Conservation (phyloP, 106 monocot genomes). For the Allium fistulosum region DNA sequence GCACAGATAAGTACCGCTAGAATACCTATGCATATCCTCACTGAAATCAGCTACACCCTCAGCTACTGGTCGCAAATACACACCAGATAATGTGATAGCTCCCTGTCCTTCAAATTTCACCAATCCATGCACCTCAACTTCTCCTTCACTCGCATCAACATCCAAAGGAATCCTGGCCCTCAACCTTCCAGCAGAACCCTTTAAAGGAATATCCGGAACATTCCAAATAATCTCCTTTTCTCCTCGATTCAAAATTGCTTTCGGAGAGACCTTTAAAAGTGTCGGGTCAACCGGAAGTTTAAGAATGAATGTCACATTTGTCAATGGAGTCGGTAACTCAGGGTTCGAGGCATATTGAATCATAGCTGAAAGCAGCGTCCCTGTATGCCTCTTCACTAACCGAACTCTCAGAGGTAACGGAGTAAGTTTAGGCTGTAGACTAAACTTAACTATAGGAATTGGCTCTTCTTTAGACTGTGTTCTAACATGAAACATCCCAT, state of each 20-base stretch:
- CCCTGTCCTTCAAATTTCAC: slow-evolving; percentile 65
- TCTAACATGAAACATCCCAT: slow-evolving; percentile 78
- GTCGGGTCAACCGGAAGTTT: slow-evolving; percentile 90
- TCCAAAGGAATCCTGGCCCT: slow-evolving; percentile 94
- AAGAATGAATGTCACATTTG: slow-evolving; percentile 72
- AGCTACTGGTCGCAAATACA: slow-evolving; percentile 48
- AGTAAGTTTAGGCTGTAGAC: slow-evolving; percentile 64
- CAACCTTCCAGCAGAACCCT: slow-evolving; percentile 52
- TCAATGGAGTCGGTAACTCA: slow-evolving; percentile 42
- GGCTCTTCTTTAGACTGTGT: slow-evolving; percentile 60
- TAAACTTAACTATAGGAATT: slow-evolving; percentile 71
- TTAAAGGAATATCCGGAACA: slow-evolving; percentile 62
- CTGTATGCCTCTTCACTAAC: slow-evolving; percentile 75
- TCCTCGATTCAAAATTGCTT: slow-evolving; percentile 61
- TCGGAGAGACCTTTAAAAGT: slow-evolving; percentile 77
- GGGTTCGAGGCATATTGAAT: slow-evolving; percentile 90
- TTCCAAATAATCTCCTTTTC: slow-evolving; percentile 85
- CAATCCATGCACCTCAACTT: slow-evolving; percentile 59
- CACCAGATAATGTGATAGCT: slow-evolving; percentile 55
- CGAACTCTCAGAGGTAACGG: slow-evolving; percentile 83
- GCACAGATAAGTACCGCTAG: slow-evolving; percentile 69
- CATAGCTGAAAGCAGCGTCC: slow-evolving; percentile 85
- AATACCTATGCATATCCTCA: slow-evolving; percentile 59
- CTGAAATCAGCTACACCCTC: slow-evolving; percentile 68
- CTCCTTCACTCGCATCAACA: slow-evolving; percentile 54